Conservation (phyloP, 2,329 filamentous ascomycete genomes). For the Colletotrichum spaethianum region DNA sequence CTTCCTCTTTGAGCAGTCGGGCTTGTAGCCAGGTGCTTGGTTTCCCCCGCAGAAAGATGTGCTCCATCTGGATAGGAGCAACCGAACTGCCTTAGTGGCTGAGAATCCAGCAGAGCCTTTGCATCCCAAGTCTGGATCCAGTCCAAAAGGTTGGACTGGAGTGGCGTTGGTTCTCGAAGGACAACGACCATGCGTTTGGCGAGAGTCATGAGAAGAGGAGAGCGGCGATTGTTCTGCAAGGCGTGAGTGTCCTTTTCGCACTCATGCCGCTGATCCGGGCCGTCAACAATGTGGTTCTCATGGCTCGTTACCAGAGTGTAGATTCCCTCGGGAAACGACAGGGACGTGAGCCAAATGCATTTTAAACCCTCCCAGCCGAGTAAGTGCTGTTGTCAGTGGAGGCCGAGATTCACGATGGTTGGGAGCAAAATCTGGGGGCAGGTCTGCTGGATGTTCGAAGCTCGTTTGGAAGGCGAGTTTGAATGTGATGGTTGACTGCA, state of each 20-base stretch:
- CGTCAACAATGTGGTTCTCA: slow-evolving; percentile 48
- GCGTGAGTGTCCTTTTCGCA: slow-evolving; percentile 44
- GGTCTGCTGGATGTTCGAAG: neutral
- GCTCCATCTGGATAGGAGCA: slow-evolving; percentile 48
- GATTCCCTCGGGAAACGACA: slow-evolving; percentile 42
- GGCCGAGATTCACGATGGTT: slow-evolving; percentile 46
- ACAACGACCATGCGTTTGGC: slow-evolving; percentile 44
- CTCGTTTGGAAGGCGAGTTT: neutral
- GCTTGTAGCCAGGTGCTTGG: slow-evolving; percentile 42
- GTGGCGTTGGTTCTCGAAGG: slow-evolving; percentile 49
- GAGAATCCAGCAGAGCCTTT: slow-evolving; percentile 4
- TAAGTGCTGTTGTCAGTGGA: slow-evolving; percentile 43
- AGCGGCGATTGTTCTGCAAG: slow-evolving; percentile 42
- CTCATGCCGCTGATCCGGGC: slow-evolving; percentile 44
- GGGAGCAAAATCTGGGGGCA: neutral
- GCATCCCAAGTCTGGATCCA: slow-evolving; percentile 44
- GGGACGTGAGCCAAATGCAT: slow-evolving; percentile 48
- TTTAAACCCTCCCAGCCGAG: slow-evolving; percentile 39
- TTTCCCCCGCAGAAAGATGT: slow-evolving; percentile 48
- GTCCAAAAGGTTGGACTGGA: slow-evolving; percentile 48
- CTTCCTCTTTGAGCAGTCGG: slow-evolving; percentile 45
- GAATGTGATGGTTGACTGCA: neutral
- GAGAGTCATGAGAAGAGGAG: slow-evolving; percentile 35
- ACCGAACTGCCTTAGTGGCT: slow-evolving; percentile 32
- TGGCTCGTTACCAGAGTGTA: slow-evolving; percentile 46